Base-by-base conservation (phyloP, 2,329 filamentous ascomycete species). In the Coniella lustricola region DNA sequence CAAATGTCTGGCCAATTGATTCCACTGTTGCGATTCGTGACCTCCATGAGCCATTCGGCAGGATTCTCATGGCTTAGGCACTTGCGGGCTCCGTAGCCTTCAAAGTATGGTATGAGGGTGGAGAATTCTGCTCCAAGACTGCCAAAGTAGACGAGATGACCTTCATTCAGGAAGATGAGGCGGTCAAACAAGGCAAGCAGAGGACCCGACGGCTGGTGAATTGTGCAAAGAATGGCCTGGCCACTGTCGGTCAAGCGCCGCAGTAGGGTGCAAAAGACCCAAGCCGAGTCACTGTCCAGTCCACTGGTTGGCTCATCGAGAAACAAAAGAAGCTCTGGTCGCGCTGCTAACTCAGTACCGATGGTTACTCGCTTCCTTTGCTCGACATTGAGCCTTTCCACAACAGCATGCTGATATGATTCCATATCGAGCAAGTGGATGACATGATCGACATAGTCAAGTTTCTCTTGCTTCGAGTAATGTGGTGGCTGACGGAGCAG, bases 381-480 rank as follows among this genome's bases (percentile, higher is more conserved):
- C 14, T 75, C 75, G 8, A 75, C 71, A 5, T 67, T 73, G 17
- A 76, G 65, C 2, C 71, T 66, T 32, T 68, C 67, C 3, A 75
- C 18, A 1, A 34, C 40, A 0, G 73, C 73, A 45, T 77, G 66
- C 2, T 66, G 68, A 3, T 76, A 59, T n/a, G 73, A 68, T 34
- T 69, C 64, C 4, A 77, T 65, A 50, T 76, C 73, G 1, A 77
- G 59, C 0, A 77, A 64, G 56, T 87, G 84, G 58, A 93, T 87
- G 34, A 91, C 84, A 51, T 86, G 84, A 43, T 88, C 77, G 8
- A 90, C 87, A 54, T 91, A 91, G 3, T 75, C 76, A 1, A 88
- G 66, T 65, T 90, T 91, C 58, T 90, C 85, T 46, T 77, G 67
- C 1, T 74, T 73, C 0, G 83, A 68, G 2, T 81, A 75, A 20